phyloP scores from a whole-genome alignment of 495 filamentous ascomycete genomes.

The Hypoxylon fragiforme region DNA sequence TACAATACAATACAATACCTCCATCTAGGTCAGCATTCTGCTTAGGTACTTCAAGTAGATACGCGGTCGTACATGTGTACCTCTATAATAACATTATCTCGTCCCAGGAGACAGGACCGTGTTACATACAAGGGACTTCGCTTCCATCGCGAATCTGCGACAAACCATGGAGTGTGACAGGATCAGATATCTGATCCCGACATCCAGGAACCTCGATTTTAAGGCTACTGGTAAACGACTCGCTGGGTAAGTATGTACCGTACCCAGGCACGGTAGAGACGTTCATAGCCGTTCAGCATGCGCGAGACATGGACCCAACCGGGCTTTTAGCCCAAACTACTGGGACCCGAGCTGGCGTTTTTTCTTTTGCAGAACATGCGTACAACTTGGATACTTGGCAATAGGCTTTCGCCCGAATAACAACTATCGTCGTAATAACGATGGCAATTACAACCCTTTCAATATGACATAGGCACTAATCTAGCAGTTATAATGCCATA shows the following conservation, averaged over 20 bases:
- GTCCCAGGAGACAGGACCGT: slow-evolving; percentile 32
- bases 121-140: slow-evolving; percentile 23
- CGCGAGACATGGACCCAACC: slow-evolving; percentile 34
- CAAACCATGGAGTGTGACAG: slow-evolving; percentile 23
- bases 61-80: slow-evolving; percentile 14
- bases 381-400: slow-evolving; percentile 5
- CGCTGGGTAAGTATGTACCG: too few species aligned
- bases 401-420: neutral
- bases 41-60: too few species aligned
- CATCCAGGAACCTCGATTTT: slow-evolving; percentile 29
- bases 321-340: slow-evolving; percentile 33
- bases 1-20: too few species aligned
- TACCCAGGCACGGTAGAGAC: slow-evolving; percentile 17
- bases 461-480: too few species aligned
- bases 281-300: slow-evolving; percentile 32
- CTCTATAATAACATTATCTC: slow-evolving; percentile 22
- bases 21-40: too few species aligned
- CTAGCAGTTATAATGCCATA: too few species aligned
- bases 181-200: slow-evolving; percentile 26
- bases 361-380: slow-evolving; percentile 12
- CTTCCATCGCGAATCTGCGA: slow-evolving; percentile 35
- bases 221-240: slow-evolving; percentile 8
- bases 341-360: slow-evolving; percentile 24
- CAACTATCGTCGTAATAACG: too few species aligned
- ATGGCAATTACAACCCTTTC: too few species aligned